Base-by-base conservation (phyloP, 2,329 filamentous ascomycete genomes). In the Aspergillus novoparasiticus region DNA sequence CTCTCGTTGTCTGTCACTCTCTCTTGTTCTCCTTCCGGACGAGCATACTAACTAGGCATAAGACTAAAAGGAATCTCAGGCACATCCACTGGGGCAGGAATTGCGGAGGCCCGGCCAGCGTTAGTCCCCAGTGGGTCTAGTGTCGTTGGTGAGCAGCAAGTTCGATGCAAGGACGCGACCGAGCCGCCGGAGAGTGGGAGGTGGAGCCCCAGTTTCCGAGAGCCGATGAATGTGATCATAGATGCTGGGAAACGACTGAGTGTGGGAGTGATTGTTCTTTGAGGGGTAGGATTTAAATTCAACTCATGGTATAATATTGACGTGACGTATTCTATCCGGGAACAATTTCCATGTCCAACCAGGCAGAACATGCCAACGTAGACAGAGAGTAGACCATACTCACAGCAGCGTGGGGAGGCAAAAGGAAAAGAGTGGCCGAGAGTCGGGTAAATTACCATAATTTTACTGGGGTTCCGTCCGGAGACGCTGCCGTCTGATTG, bases 201-300 rank as follows among this genome's bases (percentile, higher is more conserved):
- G 66, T 64, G 67, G 62, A 66, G 64, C 51, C 39, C 51, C 58
- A 61, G 59, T 58, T 67, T 69, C 67, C 67, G 67, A 69, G 64
- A 66, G 65, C 67, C 67, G 67, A 69, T 53, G 62, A 66, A 61
- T 68, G 59, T 62, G 61, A 64, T 64, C 51, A 30, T 50, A 55
- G 32, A 23, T 55, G 32, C n/a, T 55, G 8, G 12, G 26, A 21
- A 10, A 34, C 19, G 28, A 11, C 23, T 14, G 14, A 19, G 46
- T 1, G 26, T 19, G 14, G 4, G 23, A 9, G 23, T 6, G 4
- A 19, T 30, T 8, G 19, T 30, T 26, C 16, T 14, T 36, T 16
- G 34, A 36, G 1, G n/a, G 14, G 19, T 51, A 32, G n/a, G 14
- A 30, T 30, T n/a, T 12, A 32, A 16, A 48, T 28, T 26, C 45